Evolutionary conservation across 129 eudicot genomes (phyloP).

Genomic region (Calendula officinalis): DNA sequence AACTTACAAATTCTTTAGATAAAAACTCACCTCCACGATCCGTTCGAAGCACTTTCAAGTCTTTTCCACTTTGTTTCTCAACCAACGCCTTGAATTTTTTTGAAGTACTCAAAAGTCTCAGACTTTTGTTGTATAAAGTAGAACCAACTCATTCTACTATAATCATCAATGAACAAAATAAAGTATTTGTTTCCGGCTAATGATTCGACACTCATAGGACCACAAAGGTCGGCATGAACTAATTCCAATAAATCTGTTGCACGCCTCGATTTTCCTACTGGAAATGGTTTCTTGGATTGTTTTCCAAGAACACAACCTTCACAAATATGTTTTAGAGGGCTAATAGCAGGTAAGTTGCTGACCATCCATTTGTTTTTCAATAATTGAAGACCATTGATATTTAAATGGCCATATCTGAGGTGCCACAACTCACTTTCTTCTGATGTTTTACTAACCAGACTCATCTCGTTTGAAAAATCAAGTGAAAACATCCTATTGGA

Average conservation of each 20-base stretch:
- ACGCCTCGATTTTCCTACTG: neutral
- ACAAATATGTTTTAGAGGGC: neutral
- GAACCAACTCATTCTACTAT: too few relatives aligned
- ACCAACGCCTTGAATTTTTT: too few relatives aligned
- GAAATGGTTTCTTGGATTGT: neutral
- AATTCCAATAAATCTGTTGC: neutral
- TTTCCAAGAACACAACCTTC: neutral
- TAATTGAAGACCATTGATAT: neutral
- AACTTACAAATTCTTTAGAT: too few relatives aligned
- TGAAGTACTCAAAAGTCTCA: neutral
- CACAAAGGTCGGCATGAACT: neutral
- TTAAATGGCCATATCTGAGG: neutral
- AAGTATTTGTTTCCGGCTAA: neutral
- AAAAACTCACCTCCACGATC: neutral
- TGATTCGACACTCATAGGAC: neutral
- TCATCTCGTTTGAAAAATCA: neutral
- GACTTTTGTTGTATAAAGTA: neutral
- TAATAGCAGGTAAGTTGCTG: neutral
- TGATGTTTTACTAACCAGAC: neutral
- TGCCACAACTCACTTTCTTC: neutral
- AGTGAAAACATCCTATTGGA: slow-evolving; percentile 7
- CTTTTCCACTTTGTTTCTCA: slow-evolving; percentile 1
- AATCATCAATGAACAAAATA: neutral
- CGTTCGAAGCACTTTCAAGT: neutral
- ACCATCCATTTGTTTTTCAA: slow-evolving; percentile 4